Evolutionary conservation across 2,329 filamentous ascomycete genomes (phyloP).

Genomic region (Lecanoromycetidae sp.): DNA sequence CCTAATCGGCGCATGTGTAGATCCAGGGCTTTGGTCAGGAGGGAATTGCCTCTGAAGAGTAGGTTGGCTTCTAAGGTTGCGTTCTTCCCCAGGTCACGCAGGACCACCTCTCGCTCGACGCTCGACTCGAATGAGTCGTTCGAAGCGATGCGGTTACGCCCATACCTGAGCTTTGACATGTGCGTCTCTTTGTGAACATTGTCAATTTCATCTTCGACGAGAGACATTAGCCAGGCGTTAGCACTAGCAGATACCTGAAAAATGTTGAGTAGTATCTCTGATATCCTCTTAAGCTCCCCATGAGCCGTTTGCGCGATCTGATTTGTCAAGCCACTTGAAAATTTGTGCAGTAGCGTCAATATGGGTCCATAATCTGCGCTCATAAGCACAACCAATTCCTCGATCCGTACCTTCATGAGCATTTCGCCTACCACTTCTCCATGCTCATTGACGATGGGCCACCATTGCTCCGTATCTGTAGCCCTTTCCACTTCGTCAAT

Average conservation of each 20-base stretch:
- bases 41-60: constrained; percentile 85
- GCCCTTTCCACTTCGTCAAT: constrained; percentile 66
- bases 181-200: constrained; percentile 73
- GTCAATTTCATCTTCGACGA: constrained; percentile 96
- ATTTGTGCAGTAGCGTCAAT: constrained; percentile 71
- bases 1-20: constrained; percentile 91
- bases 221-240: constrained; percentile 77
- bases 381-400: constrained; percentile 82
- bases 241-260: constrained; percentile 83
- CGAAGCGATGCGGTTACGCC: constrained; percentile 49
- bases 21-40: constrained; percentile 86
- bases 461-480: constrained; percentile 78
- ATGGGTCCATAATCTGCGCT: constrained; percentile 73
- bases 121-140: constrained; percentile 45
- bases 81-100: constrained; percentile 52
- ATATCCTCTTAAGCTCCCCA: constrained; percentile 63
- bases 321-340: constrained; percentile 69
- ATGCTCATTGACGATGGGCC: constrained; percentile 64
- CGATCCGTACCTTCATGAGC: constrained; percentile 68
- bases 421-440: constrained; percentile 71
- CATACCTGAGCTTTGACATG: constrained; percentile 47
- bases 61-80: constrained; percentile 75
- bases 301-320: constrained; percentile 73
- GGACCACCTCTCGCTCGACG: constrained; percentile 47
- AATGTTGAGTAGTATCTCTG: constrained; percentile 81